Conservation (phyloP, 2,329 filamentous ascomycete genomes). For the Grosmannia clavigera region DNA sequence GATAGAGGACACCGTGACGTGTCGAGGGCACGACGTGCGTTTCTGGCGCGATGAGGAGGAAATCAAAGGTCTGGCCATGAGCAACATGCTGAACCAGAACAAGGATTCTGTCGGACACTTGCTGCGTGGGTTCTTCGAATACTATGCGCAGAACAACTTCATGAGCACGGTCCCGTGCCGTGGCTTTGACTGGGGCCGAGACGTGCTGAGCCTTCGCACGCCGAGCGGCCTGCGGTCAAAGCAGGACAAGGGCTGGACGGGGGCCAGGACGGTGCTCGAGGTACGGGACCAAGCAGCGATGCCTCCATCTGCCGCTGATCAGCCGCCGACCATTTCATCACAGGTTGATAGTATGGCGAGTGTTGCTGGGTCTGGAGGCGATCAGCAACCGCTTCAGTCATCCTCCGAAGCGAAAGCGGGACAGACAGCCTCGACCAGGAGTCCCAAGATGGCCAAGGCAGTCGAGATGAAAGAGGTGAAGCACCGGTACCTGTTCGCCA, state of each 20-base stretch:
- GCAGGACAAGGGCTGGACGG: constrained; percentile 71
- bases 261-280: constrained; percentile 59
- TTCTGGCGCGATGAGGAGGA: constrained; percentile 69
- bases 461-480: constrained; percentile 54
- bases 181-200: constrained; percentile 68
- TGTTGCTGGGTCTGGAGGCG: background rate
- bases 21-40: constrained; percentile 56
- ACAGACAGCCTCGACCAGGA: constrained; percentile 4
- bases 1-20: constrained; percentile 29
- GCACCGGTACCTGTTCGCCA: constrained; percentile 73
- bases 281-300: constrained; percentile 24
- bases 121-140: constrained; percentile 76
- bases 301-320: constrained; percentile 10
- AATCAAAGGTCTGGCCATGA: constrained; percentile 47
- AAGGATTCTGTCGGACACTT: constrained; percentile 56
- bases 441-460: constrained; percentile 15
- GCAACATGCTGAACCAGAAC: constrained; percentile 54
- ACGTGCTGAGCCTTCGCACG: constrained; percentile 68
- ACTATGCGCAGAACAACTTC: constrained; percentile 55
- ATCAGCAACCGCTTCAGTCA: background rate
- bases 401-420: background rate
- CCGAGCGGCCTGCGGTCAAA: constrained; percentile 60
- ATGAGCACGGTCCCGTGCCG: constrained; percentile 37
- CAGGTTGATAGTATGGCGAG: background rate
- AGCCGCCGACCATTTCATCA: background rate